Percentiles rank a stretch among this genome's conserved stretches.
These are phyloP conservation scores for Alternaria arborescens DNA, from an alignment of 2,329 filamentous ascomycete species.

Conservation along the genomic window DNA sequence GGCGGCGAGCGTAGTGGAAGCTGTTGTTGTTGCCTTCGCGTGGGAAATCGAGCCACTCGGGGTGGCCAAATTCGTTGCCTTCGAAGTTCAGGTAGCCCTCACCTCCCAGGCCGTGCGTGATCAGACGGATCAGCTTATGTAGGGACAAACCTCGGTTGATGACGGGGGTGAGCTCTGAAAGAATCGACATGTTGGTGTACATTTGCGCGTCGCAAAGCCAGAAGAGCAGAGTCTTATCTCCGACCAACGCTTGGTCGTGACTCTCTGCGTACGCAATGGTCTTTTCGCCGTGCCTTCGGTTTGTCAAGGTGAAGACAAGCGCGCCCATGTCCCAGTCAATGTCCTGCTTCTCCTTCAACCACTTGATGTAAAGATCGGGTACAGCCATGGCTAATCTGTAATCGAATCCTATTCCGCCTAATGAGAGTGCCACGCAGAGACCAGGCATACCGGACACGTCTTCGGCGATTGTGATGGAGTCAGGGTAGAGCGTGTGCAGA, in stretches of 20 bases:
- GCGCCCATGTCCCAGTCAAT: slow-evolving; percentile 89
- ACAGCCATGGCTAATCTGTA: slow-evolving; percentile 98
- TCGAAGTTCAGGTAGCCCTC: slow-evolving; percentile 99
- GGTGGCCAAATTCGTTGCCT: slow-evolving; percentile 98
- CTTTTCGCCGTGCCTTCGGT: slow-evolving; percentile 94
- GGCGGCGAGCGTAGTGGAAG: slow-evolving; percentile 92
- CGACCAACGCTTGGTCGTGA: slow-evolving; percentile 97
- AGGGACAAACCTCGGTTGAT: slow-evolving; percentile 91
- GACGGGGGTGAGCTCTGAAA: slow-evolving; percentile 83
- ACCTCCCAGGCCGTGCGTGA: slow-evolving; percentile 90
- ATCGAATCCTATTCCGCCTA: slow-evolving; percentile 95
- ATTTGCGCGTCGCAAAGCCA: slow-evolving; percentile 97
- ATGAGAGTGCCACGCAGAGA: slow-evolving; percentile 82
- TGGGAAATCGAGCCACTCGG: slow-evolving; percentile 98
- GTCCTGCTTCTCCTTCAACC: slow-evolving; percentile 91
- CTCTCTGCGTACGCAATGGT: slow-evolving; percentile 98
- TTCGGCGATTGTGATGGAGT: slow-evolving; percentile 90
- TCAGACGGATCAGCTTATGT: slow-evolving; percentile 96
- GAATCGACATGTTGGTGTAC: slow-evolving; percentile 95
- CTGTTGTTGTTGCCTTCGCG: slow-evolving; percentile 91
- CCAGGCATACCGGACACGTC: slow-evolving; percentile 99
- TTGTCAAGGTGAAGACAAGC: slow-evolving; percentile 87
- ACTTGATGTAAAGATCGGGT: slow-evolving; percentile 99
- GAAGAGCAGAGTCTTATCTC: slow-evolving; percentile 97
- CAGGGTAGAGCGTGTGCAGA: slow-evolving; percentile 88